phyloP scores from a whole-genome alignment of 768 basidiomycete species.

The Pulveroboletus sp. region DNA sequence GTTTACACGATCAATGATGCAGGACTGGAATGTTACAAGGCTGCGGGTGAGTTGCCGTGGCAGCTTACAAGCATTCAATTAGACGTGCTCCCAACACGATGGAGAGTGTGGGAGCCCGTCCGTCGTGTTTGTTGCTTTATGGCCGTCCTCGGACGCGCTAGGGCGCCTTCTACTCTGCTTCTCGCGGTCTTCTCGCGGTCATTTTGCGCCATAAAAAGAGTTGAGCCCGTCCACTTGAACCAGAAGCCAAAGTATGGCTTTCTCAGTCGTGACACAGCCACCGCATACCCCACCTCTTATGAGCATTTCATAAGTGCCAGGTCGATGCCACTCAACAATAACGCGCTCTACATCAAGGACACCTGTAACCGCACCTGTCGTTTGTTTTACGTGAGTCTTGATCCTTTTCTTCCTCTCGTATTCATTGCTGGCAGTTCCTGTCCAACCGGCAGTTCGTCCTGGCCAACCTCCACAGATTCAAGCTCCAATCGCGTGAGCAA shows the following conservation, averaged over 20 bases:
- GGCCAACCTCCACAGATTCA: slow-evolving; percentile 26
- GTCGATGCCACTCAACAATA: not conserved
- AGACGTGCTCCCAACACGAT: too few species aligned
- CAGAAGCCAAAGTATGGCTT: too few species aligned
- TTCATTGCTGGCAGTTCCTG: slow-evolving; percentile 10
- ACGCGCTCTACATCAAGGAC: slow-evolving; percentile 13
- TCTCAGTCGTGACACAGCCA: too few species aligned
- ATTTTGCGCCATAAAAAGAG: not conserved
- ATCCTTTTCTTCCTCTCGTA: not conserved
- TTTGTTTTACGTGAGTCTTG: slow-evolving; percentile 16
- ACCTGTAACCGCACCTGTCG: slow-evolving; percentile 23
- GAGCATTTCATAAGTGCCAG: too few species aligned
- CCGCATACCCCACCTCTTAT: too few species aligned
- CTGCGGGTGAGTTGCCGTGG: not conserved
- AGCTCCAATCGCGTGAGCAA: slow-evolving; percentile 26
- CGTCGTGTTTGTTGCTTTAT: not conserved
- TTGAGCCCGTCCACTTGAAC: not conserved
- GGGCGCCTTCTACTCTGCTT: not conserved
- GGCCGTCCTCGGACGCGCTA: not conserved
- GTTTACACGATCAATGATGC: not conserved
- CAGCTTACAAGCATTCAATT: not conserved
- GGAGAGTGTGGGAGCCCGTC: not conserved
- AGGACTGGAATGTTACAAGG: not conserved
- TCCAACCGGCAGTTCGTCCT: slow-evolving; percentile 28
- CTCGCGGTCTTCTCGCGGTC: not conserved